A percentile compares a stretch with the other conserved stretches of the same genome.
Evolutionary conservation across 1,284 basidiomycete genomes (phyloP).

Genomic region (Mycena citricolor): DNA sequence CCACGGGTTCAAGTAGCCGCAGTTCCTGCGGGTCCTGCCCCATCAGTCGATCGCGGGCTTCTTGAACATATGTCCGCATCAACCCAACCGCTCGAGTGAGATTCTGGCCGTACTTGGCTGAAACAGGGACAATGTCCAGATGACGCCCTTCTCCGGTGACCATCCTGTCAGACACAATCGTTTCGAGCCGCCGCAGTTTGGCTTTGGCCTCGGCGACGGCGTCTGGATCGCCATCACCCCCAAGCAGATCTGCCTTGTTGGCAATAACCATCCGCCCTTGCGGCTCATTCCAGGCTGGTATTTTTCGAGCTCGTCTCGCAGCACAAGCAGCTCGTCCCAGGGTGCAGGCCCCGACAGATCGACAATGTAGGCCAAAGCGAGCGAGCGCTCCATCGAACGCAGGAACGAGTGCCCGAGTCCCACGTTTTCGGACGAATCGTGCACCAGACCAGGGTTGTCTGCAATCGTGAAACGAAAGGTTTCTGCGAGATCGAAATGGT

Average conservation of each 20-base stretch:
- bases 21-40: constrained; percentile 17
- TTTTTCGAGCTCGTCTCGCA: constrained; percentile 81
- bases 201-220: constrained; percentile 54
- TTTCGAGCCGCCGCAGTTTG: constrained; percentile 57
- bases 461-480: constrained; percentile 88
- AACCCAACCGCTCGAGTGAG: constrained; percentile 62
- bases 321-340: constrained; percentile 71
- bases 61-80: constrained; percentile 66
- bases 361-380: constrained; percentile 89
- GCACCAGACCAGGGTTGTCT: constrained; percentile 95
- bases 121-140: constrained; percentile 73
- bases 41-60: constrained; percentile 38
- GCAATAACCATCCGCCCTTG: constrained; percentile 82
- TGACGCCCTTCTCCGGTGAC: constrained; percentile 15
- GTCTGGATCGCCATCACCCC: constrained; percentile 37
- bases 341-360: constrained; percentile 77
- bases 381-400: constrained; percentile 89
- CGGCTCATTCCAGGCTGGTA: constrained; percentile 80
- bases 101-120: constrained; percentile 82
- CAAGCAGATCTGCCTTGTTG: constrained; percentile 91
- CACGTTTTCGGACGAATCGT: constrained; percentile 82
- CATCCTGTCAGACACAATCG: constrained; percentile 55
- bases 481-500: constrained; percentile 61
- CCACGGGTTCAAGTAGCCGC: no score
- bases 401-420: constrained; percentile 95